Conservation (phyloP, 768 basidiomycete species). For the Auricularia sp. region DNA sequence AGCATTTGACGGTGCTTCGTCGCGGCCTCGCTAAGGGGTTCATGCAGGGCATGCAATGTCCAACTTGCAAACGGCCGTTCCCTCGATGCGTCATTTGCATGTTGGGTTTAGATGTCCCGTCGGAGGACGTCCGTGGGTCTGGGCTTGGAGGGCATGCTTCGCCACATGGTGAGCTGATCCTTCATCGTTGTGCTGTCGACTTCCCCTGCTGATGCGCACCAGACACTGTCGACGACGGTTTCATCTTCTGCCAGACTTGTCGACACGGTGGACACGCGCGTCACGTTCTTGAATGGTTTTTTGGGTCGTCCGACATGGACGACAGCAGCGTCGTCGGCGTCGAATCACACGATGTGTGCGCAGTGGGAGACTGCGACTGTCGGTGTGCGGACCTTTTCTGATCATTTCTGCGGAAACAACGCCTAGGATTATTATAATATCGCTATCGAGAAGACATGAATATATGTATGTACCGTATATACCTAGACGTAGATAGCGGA, state of each 20-base stretch:
- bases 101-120: constrained; percentile 61
- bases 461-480: no score
- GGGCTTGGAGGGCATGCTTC: constrained; percentile 40
- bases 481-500: background rate
- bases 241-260: constrained; percentile 79
- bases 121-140: constrained; percentile 50
- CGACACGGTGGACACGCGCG: constrained; percentile 82
- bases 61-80: constrained; percentile 31
- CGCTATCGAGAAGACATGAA: no score
- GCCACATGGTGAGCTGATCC: constrained; percentile 40
- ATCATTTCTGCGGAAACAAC: background rate
- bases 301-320: constrained; percentile 35
- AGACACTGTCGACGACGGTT: constrained; percentile 77
- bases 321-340: constrained; percentile 37
- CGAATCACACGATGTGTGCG: constrained; percentile 38
- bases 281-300: constrained; percentile 80
- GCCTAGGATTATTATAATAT: no score
- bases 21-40: background rate
- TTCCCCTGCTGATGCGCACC: background rate
- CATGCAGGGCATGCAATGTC: constrained; percentile 13
- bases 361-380: constrained; percentile 69
- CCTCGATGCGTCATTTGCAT: constrained; percentile 76
- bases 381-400: constrained; percentile 28
- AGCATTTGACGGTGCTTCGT: background rate
- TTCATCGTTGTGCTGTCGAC: background rate